phyloP scores from a whole-genome alignment of 352 stramenopile genomes.

The Globisporangium abappressorium region DNA sequence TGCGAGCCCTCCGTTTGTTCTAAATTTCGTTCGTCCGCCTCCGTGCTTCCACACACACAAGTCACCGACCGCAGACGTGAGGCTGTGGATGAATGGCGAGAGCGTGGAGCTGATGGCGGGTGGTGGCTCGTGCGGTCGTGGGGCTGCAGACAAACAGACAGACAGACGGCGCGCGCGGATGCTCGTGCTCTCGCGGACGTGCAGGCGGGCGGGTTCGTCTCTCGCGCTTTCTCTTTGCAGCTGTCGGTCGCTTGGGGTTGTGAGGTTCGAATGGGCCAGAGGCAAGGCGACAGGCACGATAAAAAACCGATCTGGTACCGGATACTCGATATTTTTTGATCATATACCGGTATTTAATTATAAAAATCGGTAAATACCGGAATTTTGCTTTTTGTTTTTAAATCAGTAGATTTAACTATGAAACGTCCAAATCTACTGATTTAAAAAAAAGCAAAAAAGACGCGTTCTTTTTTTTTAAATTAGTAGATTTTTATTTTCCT shows the following conservation, averaged over 20 bases:
- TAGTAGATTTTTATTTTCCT: too few species aligned
- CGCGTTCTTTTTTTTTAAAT: too few species aligned
- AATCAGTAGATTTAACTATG: too few species aligned
- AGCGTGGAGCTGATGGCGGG: too few species aligned
- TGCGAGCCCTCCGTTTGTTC: neutral
- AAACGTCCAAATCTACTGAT: too few species aligned
- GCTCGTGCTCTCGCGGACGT: neutral
- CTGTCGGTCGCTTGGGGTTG: neutral
- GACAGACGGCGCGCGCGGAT: neutral
- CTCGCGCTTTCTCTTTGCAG: neutral
- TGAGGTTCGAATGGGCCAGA: conserved; percentile 1
- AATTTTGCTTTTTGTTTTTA: too few species aligned
- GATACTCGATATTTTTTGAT: neutral
- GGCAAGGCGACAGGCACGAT: neutral
- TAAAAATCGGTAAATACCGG: too few species aligned
- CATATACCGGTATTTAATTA: too few species aligned
- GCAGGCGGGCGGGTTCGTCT: neutral
- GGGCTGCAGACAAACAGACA: neutral
- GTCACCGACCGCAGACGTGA: neutral
- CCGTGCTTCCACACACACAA: neutral
- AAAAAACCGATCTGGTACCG: neutral
- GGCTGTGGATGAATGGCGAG: neutral
- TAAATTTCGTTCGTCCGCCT: neutral
- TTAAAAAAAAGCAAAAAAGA: too few species aligned
- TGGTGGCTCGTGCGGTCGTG: neutral